phyloP scores from a whole-genome alignment of 805 yeast genomes.

The Ogataea philodendri region DNA sequence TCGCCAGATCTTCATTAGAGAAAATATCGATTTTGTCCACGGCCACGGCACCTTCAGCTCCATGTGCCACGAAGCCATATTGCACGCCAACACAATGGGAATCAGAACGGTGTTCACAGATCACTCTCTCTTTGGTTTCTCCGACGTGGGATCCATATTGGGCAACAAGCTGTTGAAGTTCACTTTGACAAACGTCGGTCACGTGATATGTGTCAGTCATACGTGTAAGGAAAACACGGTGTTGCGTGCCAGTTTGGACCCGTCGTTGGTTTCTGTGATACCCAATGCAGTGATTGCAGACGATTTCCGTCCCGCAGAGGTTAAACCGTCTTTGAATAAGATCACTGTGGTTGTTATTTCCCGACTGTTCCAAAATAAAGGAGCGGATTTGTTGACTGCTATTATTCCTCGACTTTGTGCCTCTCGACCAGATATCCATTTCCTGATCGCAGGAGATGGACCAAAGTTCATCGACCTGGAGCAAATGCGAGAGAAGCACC shows the following conservation, averaged over 20 bases:
- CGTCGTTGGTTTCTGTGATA: conserved; percentile 76
- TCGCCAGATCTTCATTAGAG: conserved; percentile 82
- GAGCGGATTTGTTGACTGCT: conserved; percentile 84
- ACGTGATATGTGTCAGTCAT: conserved; percentile 94
- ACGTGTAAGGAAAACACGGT: conserved; percentile 97
- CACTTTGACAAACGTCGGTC: conserved; percentile 81
- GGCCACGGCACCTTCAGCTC: conserved; percentile 92
- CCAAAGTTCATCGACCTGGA: conserved; percentile 92
- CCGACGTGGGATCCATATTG: conserved; percentile 75
- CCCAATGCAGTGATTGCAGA: conserved; percentile 92
- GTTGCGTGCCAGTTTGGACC: conserved; percentile 78
- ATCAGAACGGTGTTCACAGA: conserved; percentile 89
- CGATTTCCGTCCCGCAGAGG: conserved; percentile 61
- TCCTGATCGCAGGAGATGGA: conserved; percentile 94
- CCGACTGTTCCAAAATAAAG: conserved; percentile 91
- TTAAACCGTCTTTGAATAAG: conserved; percentile 33
- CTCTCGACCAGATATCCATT: conserved; percentile 60
- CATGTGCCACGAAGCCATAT: conserved; percentile 82
- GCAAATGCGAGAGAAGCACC: conserved; percentile 87
- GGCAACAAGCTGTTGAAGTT: conserved; percentile 86
- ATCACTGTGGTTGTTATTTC: conserved; percentile 90
- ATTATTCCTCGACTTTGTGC: conserved; percentile 81
- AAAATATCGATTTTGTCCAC: conserved; percentile 83
- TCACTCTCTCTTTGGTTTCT: conserved; percentile 93
- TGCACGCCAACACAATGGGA: conserved; percentile 95